A percentile compares a stretch with the other conserved stretches of the same genome.
Evolutionary conservation across 2,329 filamentous ascomycete species (phyloP).

Genomic region (Fusarium sp.): DNA sequence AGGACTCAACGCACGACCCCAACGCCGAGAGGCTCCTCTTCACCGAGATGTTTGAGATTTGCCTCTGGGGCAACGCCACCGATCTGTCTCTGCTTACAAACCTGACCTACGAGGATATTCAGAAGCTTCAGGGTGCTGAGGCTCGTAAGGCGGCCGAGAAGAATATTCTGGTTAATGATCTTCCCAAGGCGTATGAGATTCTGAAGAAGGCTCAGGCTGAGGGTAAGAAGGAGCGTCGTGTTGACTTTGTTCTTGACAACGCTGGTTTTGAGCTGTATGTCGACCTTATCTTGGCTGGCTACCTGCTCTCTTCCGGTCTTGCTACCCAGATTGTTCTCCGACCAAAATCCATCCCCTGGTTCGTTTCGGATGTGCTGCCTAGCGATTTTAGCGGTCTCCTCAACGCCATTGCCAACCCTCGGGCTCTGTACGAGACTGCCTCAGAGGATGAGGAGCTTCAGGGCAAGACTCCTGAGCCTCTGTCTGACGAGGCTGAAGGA

Average conservation of each 20-base stretch:
- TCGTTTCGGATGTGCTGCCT: constrained; percentile 94
- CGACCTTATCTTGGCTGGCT: constrained; percentile 91
- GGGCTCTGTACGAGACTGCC: constrained; percentile 79
- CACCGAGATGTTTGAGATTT: constrained; percentile 94
- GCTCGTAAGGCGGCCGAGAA: constrained; percentile 88
- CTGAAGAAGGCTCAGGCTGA: constrained; percentile 73
- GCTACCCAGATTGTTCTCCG: constrained; percentile 90
- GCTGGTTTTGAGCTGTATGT: constrained; percentile 98
- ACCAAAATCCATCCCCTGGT: constrained; percentile 97
- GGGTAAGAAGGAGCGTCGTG: constrained; percentile 74
- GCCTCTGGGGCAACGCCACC: constrained; percentile 96
- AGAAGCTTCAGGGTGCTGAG: constrained; percentile 91
- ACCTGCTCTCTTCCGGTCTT: constrained; percentile 83
- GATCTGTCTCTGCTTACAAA: constrained; percentile 92
- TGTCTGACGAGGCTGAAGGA: constrained; percentile 74
- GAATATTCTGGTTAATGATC: constrained; percentile 92
- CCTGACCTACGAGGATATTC: constrained; percentile 93
- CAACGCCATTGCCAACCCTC: constrained; percentile 79
- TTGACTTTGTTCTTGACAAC: constrained; percentile 97
- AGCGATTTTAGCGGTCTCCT: constrained; percentile 87
- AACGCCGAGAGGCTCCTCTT: constrained; percentile 84
- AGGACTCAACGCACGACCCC: constrained; percentile 64
- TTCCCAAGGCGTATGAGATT: constrained; percentile 75
- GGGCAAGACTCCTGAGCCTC: constrained; percentile 66
- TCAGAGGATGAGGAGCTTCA: constrained; percentile 73